Percentiles rank a stretch among this genome's conserved stretches.
Evolutionary conservation across 305 asterid species (phyloP).

Genomic region (Fraxinus greggii): DNA sequence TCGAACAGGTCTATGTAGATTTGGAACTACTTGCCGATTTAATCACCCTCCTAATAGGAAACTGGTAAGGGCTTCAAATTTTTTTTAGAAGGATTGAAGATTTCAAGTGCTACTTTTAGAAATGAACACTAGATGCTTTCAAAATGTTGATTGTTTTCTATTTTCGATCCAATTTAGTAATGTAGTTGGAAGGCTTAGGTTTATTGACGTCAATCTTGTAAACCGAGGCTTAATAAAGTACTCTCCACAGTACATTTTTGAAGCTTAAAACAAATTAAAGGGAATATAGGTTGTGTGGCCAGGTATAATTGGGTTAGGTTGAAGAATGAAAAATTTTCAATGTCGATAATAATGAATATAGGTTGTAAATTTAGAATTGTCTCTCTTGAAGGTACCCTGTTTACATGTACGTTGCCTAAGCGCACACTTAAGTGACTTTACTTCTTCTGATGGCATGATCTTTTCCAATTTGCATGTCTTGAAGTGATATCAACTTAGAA

Average conservation of each 20-base stretch:
- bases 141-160: not conserved
- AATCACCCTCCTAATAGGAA: constrained; percentile 92
- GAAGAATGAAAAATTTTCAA: not conserved
- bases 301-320: not conserved
- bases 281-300: not conserved
- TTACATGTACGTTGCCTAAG: not conserved
- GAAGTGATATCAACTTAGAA: not conserved
- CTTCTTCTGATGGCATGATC: not conserved
- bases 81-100: not conserved
- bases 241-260: not conserved
- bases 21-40: constrained; percentile 88
- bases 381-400: not conserved
- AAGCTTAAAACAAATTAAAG: too few relatives aligned
- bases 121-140: not conserved
- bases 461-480: not conserved
- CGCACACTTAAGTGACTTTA: not conserved
- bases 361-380: not conserved
- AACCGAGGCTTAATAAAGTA: not conserved
- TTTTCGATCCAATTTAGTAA: not conserved
- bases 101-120: not conserved
- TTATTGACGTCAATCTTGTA: not conserved
- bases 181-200: not conserved
- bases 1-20: constrained; percentile 94
- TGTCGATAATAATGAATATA: not conserved
- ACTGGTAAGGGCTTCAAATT: constrained; percentile 51